Evolutionary conservation across 2,329 filamentous ascomycete genomes (phyloP).

Genomic region (Sporothrix sp.): DNA sequence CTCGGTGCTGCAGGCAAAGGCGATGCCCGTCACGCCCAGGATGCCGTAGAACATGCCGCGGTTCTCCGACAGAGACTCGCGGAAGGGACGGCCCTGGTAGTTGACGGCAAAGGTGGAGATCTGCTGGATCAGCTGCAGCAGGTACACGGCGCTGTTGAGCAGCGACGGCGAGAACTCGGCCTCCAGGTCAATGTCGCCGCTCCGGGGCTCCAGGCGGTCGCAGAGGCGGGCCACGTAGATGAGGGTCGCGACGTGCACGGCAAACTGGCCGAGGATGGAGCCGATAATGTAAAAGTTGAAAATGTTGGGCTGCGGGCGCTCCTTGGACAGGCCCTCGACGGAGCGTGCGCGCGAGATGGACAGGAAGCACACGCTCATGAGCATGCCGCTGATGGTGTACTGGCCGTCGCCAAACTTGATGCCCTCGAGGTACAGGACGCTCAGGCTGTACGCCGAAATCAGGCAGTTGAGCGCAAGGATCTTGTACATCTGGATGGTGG

Average conservation of each 20-base stretch:
- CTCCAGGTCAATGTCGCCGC: constrained; percentile 70
- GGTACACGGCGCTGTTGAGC: constrained; percentile 93
- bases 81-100: constrained; percentile 97
- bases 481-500: constrained; percentile 99
- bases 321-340: constrained; percentile 90
- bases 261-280: constrained; percentile 93
- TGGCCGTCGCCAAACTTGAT: constrained; percentile 99
- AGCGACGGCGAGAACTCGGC: constrained; percentile 89
- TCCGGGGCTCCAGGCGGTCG: constrained; percentile 55
- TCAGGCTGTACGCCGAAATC: constrained; percentile 94
- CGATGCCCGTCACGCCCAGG: constrained; percentile 76
- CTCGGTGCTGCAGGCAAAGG: constrained; percentile 90
- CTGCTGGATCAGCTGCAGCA: constrained; percentile 95
- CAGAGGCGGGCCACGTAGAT: constrained; percentile 91
- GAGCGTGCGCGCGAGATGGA: constrained; percentile 96
- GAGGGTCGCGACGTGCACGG: constrained; percentile 84
- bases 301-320: constrained; percentile 95
- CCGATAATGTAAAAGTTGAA: constrained; percentile 99
- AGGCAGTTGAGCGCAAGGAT: constrained; percentile 95
- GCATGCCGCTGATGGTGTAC: constrained; percentile 97
- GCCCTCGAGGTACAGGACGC: constrained; percentile 90
- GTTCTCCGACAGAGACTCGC: constrained; percentile 91
- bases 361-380: constrained; percentile 99
- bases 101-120: constrained; percentile 99
- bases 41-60: constrained; percentile 98